Conservation (phyloP, 495 filamentous ascomycete genomes). For the Arthonia radiata region DNA sequence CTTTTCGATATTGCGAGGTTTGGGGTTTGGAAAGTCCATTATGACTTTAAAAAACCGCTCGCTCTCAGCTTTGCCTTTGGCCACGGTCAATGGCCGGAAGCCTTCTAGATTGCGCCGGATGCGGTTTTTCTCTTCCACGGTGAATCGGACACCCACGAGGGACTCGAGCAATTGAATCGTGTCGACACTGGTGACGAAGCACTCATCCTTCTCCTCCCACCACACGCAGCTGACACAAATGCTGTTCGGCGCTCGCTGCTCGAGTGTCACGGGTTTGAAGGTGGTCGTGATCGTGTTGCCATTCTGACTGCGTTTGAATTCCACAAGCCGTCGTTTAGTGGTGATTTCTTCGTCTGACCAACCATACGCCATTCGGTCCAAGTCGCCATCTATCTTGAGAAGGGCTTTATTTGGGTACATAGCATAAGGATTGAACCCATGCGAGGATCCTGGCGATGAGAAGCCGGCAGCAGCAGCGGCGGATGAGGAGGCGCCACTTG, state of each 20-base stretch:
- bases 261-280: conserved; percentile 44
- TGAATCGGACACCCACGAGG: conserved; percentile 59
- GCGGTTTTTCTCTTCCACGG: conserved; percentile 90
- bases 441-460: conserved; percentile 13
- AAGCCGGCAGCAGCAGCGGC: conserved; percentile 14
- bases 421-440: conserved; percentile 52
- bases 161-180: conserved; percentile 83
- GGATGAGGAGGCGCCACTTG: conserved; percentile 27
- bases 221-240: conserved; percentile 77
- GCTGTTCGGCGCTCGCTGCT: conserved; percentile 47
- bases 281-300: conserved; percentile 46
- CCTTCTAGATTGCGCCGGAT: conserved; percentile 88
- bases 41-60: conserved; percentile 97
- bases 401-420: conserved; percentile 71
- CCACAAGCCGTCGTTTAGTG: conserved; percentile 54
- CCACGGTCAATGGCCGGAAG: conserved; percentile 71
- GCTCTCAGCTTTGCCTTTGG: conserved; percentile 71
- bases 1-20: conserved; percentile 94
- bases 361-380: conserved; percentile 49
- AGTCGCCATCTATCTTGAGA: conserved; percentile 62
- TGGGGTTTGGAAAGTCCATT: conserved; percentile 88
- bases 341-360: conserved; percentile 66
- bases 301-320: conserved; percentile 58
- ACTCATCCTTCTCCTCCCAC: conserved; percentile 78
- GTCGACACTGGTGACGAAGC: conserved; percentile 86